Conservation (phyloP, 2,329 filamentous ascomycete genomes). For the Nothophaeocryptopus gaeumannii region DNA sequence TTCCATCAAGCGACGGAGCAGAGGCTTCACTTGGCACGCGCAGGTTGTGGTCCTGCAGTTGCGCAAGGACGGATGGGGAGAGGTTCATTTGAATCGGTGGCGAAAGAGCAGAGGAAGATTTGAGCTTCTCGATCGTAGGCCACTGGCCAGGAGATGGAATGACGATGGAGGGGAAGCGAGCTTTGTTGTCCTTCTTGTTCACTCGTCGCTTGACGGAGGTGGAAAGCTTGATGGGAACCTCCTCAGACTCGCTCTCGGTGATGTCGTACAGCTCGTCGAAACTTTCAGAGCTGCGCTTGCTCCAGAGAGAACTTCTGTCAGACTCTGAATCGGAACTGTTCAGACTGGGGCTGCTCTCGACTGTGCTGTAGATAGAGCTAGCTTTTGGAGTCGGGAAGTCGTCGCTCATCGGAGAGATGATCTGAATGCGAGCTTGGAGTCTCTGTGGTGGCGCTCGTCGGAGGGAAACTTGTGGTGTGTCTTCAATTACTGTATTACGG, state of each 20-base stretch:
- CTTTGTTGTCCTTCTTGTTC: conserved; percentile 29
- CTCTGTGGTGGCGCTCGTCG: conserved; percentile 30
- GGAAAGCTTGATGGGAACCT: conserved; percentile 51
- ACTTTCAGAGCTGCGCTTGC: conserved; percentile 64
- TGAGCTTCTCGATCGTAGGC: conserved; percentile 55
- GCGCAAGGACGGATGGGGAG: conserved; percentile 57
- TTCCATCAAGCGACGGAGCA: conserved; percentile 86
- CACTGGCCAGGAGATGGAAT: conserved; percentile 59
- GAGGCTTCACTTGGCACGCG: conserved; percentile 72
- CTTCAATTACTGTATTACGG: conserved; percentile 66
- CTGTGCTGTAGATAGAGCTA: conserved; percentile 17
- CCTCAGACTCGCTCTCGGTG: conserved; percentile 70
- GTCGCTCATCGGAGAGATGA: conserved; percentile 47
- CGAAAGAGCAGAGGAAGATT: conserved; percentile 45
- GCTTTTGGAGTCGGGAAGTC: conserved; percentile 58
- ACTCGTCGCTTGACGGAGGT: conserved; percentile 49
- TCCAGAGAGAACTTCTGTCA: conserved; percentile 51
- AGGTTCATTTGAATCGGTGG: conserved; percentile 45
- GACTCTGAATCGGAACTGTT: conserved; percentile 53
- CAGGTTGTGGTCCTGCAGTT: conserved; percentile 59
- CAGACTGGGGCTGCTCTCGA: conserved; percentile 58
- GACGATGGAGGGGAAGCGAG: conserved; percentile 56
- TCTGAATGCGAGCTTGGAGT: conserved; percentile 36
- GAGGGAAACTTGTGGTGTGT: conserved; percentile 43
- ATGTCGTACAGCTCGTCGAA: conserved; percentile 88